Conservation (phyloP, 495 filamentous ascomycete species). For the Talaromyces wortmannii region DNA sequence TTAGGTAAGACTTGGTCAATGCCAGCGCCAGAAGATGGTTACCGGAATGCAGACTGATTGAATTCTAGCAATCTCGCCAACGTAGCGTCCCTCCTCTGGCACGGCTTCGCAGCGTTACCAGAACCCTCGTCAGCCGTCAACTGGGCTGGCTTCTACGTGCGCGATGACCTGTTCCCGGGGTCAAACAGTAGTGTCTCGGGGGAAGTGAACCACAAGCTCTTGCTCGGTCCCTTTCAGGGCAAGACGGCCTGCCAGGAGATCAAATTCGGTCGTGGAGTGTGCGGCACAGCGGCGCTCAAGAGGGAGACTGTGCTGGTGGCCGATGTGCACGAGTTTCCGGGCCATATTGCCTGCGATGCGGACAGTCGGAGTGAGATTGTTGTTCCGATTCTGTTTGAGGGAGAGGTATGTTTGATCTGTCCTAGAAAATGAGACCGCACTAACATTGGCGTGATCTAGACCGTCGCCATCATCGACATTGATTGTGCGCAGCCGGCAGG, state of each 20-base stretch:
- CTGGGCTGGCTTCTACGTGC: slow-evolving; percentile 90
- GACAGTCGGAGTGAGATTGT: slow-evolving; percentile 85
- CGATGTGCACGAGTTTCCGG: slow-evolving; percentile 72
- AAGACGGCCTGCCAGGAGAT: slow-evolving; percentile 87
- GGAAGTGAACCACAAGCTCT: slow-evolving; percentile 35
- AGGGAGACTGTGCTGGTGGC: slow-evolving; percentile 61
- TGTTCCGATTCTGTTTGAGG: slow-evolving; percentile 62
- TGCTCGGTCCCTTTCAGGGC: slow-evolving; percentile 85
- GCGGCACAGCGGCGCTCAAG: slow-evolving; percentile 65
- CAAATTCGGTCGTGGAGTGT: slow-evolving; percentile 72
- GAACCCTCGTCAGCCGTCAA: slow-evolving; percentile 66
- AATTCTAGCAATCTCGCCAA: slow-evolving; percentile 75
- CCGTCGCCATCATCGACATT: slow-evolving; percentile 86
- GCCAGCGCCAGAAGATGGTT: background rate
- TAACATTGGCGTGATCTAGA: slow-evolving; percentile 25
- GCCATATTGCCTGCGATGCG: slow-evolving; percentile 87
- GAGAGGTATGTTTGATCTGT: slow-evolving; percentile 39
- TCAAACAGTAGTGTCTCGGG: slow-evolving; percentile 16
- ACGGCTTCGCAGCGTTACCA: slow-evolving; percentile 75
- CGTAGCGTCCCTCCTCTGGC: slow-evolving; percentile 76
- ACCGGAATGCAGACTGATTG: background rate
- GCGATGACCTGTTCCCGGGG: slow-evolving; percentile 50
- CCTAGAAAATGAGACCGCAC: background rate
- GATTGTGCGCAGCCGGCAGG: slow-evolving; percentile 67
- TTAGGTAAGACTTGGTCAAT: background rate